Evolutionary conservation across 345 rosid species (phyloP), one percentile per base, ranked within the genome.

Genomic region (Arabis hirsuta): DNA sequence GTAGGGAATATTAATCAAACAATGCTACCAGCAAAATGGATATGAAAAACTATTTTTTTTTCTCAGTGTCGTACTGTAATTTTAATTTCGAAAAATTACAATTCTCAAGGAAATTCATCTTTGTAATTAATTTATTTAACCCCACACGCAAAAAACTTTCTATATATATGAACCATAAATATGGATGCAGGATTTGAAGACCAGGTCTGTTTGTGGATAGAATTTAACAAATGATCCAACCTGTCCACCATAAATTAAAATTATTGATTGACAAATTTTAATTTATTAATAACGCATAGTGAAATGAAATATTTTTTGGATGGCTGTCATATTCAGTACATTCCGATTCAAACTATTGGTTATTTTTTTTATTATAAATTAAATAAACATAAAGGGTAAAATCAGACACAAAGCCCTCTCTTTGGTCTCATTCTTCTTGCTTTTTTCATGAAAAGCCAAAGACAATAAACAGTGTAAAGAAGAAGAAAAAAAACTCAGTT

Each of bases 241-340:
- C 80, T 76, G 80, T 70, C 80, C 80, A 64, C 67, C 72, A 76
- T 70, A 53, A 62, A 31, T 54, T 9, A 16, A 62, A 60, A 8
- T 2, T 50, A 12, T 14, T 67, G 68, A 63, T 16, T 63, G 61
- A 67, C 8, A 41, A 12, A 4, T 4, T 6, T 29, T 2, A 59
- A 39, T 8, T 36, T 19, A 34, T 22, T 0, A 55, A 55, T 7
- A 76, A 46, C 43, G 12, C 54, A 41, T 6, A 41, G 52, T 8
- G 42, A 14, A 52, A 39, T 41, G 9, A 4, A 8, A 29, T 29
- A 3, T 29, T 29, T 29, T 29, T 29, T 27, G 46, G 70, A 42
- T 74, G 71, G 77, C 62, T 79, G 87, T 84, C 83, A 19, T 73
- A 71, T 69, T 83, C 84, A 53, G 65, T 65, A 67, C 67, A 71